A percentile compares a stretch with the other conserved stretches of the same genome.
Evolutionary conservation across 2,329 filamentous ascomycete genomes (phyloP).

Genomic region (Botryotinia calthae): DNA sequence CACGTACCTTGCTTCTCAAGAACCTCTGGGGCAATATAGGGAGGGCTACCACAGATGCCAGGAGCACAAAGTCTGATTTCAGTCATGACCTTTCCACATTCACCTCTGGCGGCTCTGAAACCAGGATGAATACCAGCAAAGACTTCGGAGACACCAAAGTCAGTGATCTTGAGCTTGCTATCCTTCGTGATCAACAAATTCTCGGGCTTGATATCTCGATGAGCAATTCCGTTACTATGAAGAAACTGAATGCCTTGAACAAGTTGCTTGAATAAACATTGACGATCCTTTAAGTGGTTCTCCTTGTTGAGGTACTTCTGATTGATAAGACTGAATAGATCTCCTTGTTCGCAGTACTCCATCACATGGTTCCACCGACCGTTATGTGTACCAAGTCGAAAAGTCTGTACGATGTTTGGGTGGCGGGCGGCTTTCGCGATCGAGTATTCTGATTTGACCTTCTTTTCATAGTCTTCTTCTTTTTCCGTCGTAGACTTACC

Average conservation of each 20-base stretch:
- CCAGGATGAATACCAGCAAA: constrained; percentile 82
- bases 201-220: constrained; percentile 88
- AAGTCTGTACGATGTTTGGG: constrained; percentile 81
- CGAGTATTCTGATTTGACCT: constrained; percentile 88
- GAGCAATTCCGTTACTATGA: constrained; percentile 80
- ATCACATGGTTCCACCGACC: constrained; percentile 87
- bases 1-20: constrained; percentile 57
- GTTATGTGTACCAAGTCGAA: constrained; percentile 67
- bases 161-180: constrained; percentile 84
- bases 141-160: constrained; percentile 87
- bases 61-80: constrained; percentile 70
- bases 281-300: constrained; percentile 64
- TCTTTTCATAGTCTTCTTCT: constrained; percentile 74
- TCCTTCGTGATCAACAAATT: constrained; percentile 77
- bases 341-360: constrained; percentile 84
- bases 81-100: constrained; percentile 71
- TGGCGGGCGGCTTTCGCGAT: constrained; percentile 83
- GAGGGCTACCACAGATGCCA: constrained; percentile 79
- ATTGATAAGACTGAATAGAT: constrained; percentile 72
- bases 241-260: constrained; percentile 79
- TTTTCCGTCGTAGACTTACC: constrained; percentile 68
- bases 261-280: constrained; percentile 88
- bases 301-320: constrained; percentile 65
- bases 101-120: constrained; percentile 66
- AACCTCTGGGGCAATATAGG: constrained; percentile 86